Percentiles rank a stretch among this genome's conserved stretches.
Conservation (phyloP, 805 yeast genomes). For the Metschnikowia hibisci region DNA sequence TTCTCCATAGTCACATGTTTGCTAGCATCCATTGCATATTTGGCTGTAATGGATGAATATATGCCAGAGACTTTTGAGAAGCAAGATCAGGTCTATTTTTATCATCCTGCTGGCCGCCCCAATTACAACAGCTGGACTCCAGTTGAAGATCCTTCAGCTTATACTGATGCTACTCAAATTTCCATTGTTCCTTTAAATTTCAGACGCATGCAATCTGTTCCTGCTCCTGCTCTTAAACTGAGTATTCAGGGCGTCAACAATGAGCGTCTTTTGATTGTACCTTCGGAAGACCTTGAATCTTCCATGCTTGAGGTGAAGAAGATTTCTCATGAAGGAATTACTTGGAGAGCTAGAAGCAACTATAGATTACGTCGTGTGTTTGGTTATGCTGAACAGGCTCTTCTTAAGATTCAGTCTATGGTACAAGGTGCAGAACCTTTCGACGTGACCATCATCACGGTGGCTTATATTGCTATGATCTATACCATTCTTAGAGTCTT, state of each 20-base stretch:
- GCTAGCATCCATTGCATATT: constrained; percentile 75
- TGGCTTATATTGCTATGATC: constrained; percentile 86
- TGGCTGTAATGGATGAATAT: constrained; percentile 68
- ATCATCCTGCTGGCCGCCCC: constrained; percentile 34
- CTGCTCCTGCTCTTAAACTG: constrained; percentile 40
- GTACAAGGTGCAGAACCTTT: constrained; percentile 76
- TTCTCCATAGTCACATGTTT: constrained; percentile 68
- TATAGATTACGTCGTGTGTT: constrained; percentile 54
- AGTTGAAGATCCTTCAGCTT: constrained; percentile 39
- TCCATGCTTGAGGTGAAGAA: constrained; percentile 24
- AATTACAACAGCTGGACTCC: constrained; percentile 45
- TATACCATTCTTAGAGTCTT: constrained; percentile 74
- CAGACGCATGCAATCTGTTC: constrained; percentile 39
- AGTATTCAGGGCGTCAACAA: constrained; percentile 37
- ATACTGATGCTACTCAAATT: constrained; percentile 43
- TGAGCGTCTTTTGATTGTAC: constrained; percentile 41
- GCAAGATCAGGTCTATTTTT: constrained; percentile 25
- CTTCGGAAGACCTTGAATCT: constrained; percentile 24
- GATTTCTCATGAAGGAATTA: constrained; percentile 39
- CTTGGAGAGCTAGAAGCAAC: constrained; percentile 60
- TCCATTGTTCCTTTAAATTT: constrained; percentile 57
- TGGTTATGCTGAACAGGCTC: constrained; percentile 44
- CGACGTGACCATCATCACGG: constrained; percentile 72
- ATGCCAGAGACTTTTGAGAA: constrained; percentile 44
- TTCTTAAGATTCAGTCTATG: constrained; percentile 40